These are phyloP conservation scores for Graphilbum sp. DNA, from an alignment of 2,329 filamentous ascomycete genomes.

Conservation along the genomic window DNA sequence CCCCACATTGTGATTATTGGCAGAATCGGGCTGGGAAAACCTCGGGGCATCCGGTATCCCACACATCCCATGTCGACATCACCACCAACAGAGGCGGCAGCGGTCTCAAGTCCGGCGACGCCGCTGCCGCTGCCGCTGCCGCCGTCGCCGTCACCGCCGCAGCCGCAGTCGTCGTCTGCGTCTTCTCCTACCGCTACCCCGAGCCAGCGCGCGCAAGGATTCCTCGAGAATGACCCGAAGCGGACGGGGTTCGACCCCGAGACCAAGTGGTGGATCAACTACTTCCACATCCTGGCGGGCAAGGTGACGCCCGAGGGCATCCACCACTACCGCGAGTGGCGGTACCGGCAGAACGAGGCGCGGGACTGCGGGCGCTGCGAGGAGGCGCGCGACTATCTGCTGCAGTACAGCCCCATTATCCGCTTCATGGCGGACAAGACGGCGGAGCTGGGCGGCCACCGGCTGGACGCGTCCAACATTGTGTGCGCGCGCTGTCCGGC, in stretches of 20 bases:
- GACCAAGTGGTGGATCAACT: slow-evolving; percentile 58
- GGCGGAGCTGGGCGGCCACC: slow-evolving; percentile 52
- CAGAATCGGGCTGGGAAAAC: too few relatives aligned
- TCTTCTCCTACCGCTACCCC: too few relatives aligned
- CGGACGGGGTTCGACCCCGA: slow-evolving; percentile 47
- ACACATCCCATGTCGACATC: neutral
- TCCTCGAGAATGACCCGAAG: slow-evolving; percentile 38
- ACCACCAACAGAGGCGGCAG: neutral
- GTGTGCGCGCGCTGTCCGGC: slow-evolving; percentile 64
- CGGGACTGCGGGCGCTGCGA: slow-evolving; percentile 71
- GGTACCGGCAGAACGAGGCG: slow-evolving; percentile 59
- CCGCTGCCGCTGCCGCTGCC: too few relatives aligned
- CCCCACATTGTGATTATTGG: too few relatives aligned
- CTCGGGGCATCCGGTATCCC: too few relatives aligned
- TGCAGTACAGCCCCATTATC: slow-evolving; percentile 71
- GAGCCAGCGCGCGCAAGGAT: slow-evolving; percentile 1
- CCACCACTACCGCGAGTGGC: slow-evolving; percentile 61
- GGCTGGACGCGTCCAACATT: slow-evolving; percentile 59
- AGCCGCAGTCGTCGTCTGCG: too few relatives aligned
- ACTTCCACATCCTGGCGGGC: slow-evolving; percentile 68
- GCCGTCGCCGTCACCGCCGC: too few relatives aligned
- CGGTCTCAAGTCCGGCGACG: neutral
- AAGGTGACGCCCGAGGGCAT: slow-evolving; percentile 51
- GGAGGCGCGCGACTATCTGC: slow-evolving; percentile 64
- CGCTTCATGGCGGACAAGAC: slow-evolving; percentile 78